Evolutionary conservation across 2,329 filamentous ascomycete genomes (phyloP), one percentile per base, ranked within the genome.

Genomic region (Aureobasidium vineae): DNA sequence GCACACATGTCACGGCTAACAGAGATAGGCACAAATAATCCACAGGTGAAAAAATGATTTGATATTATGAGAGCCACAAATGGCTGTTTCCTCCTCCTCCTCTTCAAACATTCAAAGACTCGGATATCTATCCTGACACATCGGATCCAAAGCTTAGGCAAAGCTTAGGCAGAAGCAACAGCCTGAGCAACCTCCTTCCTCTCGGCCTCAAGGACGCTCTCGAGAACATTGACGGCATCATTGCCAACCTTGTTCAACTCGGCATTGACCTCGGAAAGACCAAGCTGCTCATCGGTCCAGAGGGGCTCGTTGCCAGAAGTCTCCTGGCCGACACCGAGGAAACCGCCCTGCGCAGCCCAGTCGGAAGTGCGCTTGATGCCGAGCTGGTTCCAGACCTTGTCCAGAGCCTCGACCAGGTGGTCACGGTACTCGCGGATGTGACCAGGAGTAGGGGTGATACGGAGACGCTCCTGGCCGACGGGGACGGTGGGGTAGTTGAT

Each of bases 401-500:
- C 91, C 40, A 99, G 81, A 5, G 94, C 92, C 68, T 87, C 79
- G 33, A 97, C 88, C 5, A 99, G 88, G 73, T 96, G 87, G 70
- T 96, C 90, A 69, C 92, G 91, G 80, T 90, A 92, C 72, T 91
- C 86, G 79, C 90, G 90, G 65, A 86, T 87, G 77, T 99, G 95
- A 50, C 95, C 95, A 0, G 95, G 95, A 0, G 95, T 99, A 0
- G 95, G 95, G 1, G 95, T 99, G 77, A 99, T 92, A 71, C 95
- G 90, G 66, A 99, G 88, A 67, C 95, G 89, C 79, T 99, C 95
- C 82, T 99, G 93, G n/a, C 95, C 95, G 7, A 96, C 92, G 2
- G 95, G 95, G 2, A 99, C 95, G 61, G 95, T 99, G 2, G 95
- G 95, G 80, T 98, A 98, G 82, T 99, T 99, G 85, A 99, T 98